Percentiles rank a stretch among this genome's conserved stretches.
These are phyloP conservation scores for sweet orange (Citrus sinensis) DNA, from an alignment of 345 rosid genomes.

Conservation along the genomic window DNA sequence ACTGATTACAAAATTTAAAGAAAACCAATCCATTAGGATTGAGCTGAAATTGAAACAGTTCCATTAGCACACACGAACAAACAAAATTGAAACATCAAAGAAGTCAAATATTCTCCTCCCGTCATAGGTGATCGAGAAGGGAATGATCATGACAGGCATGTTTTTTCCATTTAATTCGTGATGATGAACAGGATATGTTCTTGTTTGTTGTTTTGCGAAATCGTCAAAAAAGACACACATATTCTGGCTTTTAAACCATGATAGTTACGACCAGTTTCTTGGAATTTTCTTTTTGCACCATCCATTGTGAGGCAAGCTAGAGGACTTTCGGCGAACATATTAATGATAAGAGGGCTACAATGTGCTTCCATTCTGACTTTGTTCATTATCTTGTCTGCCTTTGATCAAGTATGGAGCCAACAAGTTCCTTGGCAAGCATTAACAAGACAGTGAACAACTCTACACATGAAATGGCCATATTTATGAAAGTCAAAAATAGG, in stretches of 20 bases:
- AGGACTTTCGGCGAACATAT: background rate
- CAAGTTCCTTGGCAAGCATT: background rate
- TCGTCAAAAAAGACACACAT: background rate
- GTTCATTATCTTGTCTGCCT: constrained; percentile 5
- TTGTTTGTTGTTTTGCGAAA: background rate
- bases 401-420: background rate
- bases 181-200: too few species aligned
- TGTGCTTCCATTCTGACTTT: background rate
- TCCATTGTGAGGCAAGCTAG: background rate
- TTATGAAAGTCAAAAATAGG: background rate
- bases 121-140: too few species aligned
- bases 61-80: background rate
- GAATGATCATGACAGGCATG: too few species aligned
- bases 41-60: too few species aligned
- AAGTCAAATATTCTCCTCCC: background rate
- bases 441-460: background rate
- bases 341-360: background rate
- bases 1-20: too few species aligned
- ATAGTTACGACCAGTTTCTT: background rate
- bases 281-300: background rate
- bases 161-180: too few species aligned
- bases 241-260: background rate
- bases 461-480: background rate
- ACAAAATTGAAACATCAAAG: background rate
- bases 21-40: background rate